Conservation (phyloP, 2,329 filamentous ascomycete species). For the Paramyrothecium sp. region DNA sequence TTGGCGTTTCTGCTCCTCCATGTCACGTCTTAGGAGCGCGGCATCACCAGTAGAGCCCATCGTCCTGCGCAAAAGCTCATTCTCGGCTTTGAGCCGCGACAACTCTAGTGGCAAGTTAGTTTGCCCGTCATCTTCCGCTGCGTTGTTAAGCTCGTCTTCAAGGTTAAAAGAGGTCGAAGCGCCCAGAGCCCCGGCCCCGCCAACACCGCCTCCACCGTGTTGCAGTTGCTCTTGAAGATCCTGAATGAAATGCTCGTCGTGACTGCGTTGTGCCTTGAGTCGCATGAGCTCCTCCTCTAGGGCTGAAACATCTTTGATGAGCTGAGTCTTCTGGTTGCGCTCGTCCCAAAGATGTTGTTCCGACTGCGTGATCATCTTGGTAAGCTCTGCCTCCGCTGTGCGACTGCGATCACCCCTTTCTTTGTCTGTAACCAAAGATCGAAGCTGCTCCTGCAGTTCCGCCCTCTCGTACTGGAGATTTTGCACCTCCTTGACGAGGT, state of each 20-base stretch:
- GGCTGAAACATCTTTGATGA: conserved; percentile 43
- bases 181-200: conserved; percentile 15
- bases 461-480: conserved; percentile 54
- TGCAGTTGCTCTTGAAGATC: conserved; percentile 61
- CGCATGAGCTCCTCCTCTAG: conserved; percentile 46
- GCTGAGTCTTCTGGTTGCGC: conserved; percentile 42
- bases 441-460: conserved; percentile 48
- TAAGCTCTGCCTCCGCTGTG: conserved; percentile 37
- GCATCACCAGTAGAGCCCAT: conserved; percentile 54
- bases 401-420: conserved; percentile 29
- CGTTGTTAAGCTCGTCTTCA: conserved; percentile 59
- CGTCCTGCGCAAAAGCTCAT: conserved; percentile 54
- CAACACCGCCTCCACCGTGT: conserved; percentile 23
- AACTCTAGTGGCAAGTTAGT: conserved; percentile 49
- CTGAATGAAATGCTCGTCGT: conserved; percentile 53
- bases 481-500: conserved; percentile 54
- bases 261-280: conserved; percentile 43
- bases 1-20: conserved; percentile 52
- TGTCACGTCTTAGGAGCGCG: conserved; percentile 51
- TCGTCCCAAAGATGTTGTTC: conserved; percentile 41
- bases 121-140: conserved; percentile 34
- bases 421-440: conserved; percentile 31
- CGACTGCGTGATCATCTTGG: conserved; percentile 39
- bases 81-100: conserved; percentile 61
- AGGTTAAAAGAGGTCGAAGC: conserved; percentile 39